Percentiles rank a stretch among this genome's conserved stretches.
Evolutionary conservation across 164 flowering plant species (phyloP).

Genomic region (Annona cherimola): DNA sequence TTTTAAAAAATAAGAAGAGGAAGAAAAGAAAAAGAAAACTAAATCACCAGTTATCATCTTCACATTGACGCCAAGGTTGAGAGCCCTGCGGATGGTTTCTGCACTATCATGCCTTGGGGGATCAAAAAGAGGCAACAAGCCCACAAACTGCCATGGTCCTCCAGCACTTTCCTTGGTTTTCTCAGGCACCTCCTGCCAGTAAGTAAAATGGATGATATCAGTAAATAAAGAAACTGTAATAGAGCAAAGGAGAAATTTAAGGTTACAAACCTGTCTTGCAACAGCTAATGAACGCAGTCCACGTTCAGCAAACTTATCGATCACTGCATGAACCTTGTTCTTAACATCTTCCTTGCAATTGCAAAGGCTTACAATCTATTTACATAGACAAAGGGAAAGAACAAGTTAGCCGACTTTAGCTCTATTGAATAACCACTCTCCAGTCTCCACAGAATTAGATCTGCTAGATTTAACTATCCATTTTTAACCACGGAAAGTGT

Average conservation of each 20-base stretch:
- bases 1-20: too few species aligned
- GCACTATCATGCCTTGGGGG: conserved; percentile 39
- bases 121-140: conserved; percentile 34
- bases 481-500: too few species aligned
- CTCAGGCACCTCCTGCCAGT: conserved; percentile 33
- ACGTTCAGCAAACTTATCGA: conserved; percentile 39
- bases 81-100: conserved; percentile 36
- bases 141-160: conserved; percentile 37
- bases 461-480: too few species aligned
- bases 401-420: neutral
- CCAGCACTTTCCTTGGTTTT: conserved; percentile 31
- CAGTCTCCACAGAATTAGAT: neutral
- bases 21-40: neutral
- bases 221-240: neutral
- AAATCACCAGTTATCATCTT: conserved; percentile 34
- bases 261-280: conserved; percentile 26
- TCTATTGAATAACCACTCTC: neutral
- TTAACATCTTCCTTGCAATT: conserved; percentile 31
- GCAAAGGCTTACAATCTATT: conserved; percentile 32
- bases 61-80: conserved; percentile 35
- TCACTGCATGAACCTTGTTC: conserved; percentile 30
- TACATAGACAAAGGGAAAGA: conserved; percentile 1
- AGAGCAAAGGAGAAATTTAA: neutral
- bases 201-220: neutral
- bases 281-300: conserved; percentile 42